Base-by-base conservation (phyloP, 345 rosid species). In the Hirschfeldia incana region DNA sequence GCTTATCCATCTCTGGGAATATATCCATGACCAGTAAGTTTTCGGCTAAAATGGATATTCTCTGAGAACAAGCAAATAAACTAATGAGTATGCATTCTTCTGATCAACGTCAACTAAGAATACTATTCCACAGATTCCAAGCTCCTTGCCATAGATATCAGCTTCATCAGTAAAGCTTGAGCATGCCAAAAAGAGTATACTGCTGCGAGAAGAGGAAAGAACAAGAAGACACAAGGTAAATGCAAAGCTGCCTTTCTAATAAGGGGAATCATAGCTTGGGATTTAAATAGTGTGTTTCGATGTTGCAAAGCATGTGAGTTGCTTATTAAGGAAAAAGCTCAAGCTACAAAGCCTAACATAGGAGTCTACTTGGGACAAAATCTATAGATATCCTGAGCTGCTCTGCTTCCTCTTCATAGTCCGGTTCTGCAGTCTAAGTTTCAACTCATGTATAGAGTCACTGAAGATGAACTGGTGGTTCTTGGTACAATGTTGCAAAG, bases 311-410 rank as follows among this genome's bases (percentile, higher is more conserved):
- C 13, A 77, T 29, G 4, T 29, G 37, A 62, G 61, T 39, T 36
- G 8, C 63, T 62, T 12, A 78, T 8, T 17, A 46, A 4, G 73
- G 5, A n/a, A 16, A 73, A 6, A 53, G 29, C 70, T 75, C 12
- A 58, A 72, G 67, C 28, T 73, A 73, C 26, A 53, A 27, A 63
- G 51, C 62, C 89, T 83, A 61, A 87, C 97, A 51, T 83, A 80
- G 70, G 82, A 85, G 82, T 72, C 80, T 27, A 83, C 73, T 36
- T 89, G 82, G 6, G 89, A 88, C 11, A 95, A 88, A 88, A 83
- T 91, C 92, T 75, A 85, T 85, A 0, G 98, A 87, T 37, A 94
- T 88, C 80, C 83, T 83, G 7, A 93, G 88, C 72, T 88, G 87
- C 73, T 91, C 97, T 39, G 73, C 73, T 81, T 88, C 93, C 79